Base-by-base conservation (phyloP, 352 stramenopile genomes). In the Pseudoperonospora humuli region DNA sequence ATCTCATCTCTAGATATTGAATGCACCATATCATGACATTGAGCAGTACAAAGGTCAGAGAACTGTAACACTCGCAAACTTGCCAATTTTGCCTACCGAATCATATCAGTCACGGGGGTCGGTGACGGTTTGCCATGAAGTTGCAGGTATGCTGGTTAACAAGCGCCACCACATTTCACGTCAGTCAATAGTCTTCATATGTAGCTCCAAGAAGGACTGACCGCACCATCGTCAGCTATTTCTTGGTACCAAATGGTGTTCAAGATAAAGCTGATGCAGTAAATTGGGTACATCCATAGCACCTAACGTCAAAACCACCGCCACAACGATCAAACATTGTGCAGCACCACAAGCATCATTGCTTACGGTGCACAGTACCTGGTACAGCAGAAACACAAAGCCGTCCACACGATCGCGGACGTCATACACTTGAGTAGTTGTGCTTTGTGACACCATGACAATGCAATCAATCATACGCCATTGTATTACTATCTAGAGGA, bases 181-280 rank as follows among this genome's bases (percentile, higher is more conserved):
- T 39, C 34, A 32, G n/a, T 14, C 10, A 20, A 21, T 14, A 13
- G 23, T 6, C 9, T 9, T 23, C 19, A 27, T 5, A n/a, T 19
- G 20, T 9, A 11, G 31, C 4, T 33, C 7, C 28, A 33, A 33
- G 14, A 20, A 21, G 5, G 31, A 8, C 20, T 33, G 5, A 7
- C 51, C 46, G n/a, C 43, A 93, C 81, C 81, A 50, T 93, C 79
- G 36, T 93, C 81, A 1, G 81, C 81, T 39, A 93, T 91, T 59
- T 93, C 81, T 66, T 93, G 81, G 59, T 93, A 93, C 81, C 81
- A 93, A 64, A 93, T 93, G 11, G 81, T 91, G 54, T 93, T 93
- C 47, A 93, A 57, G 50, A 93, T 93, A 57, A 93, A 93, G 61
- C 81, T 93, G 57, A 93, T 89, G 64, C 76, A 90, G 66, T 93